These are phyloP conservation scores for Aspergillus glaucus DNA, from an alignment of 2,329 filamentous ascomycete genomes.

Conservation along the genomic window DNA sequence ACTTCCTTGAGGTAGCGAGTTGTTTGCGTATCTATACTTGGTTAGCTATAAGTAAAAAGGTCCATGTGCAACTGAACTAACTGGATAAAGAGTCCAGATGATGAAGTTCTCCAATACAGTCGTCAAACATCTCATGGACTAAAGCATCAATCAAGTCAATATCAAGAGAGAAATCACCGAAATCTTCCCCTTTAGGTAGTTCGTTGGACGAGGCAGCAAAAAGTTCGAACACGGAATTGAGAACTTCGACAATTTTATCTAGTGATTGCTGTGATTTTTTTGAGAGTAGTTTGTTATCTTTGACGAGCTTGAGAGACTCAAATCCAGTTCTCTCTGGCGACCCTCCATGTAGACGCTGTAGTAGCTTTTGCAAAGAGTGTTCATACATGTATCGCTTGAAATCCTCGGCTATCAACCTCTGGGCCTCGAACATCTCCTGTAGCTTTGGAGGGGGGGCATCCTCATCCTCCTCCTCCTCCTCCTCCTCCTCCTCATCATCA, in stretches of 20 bases:
- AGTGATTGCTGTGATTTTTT: not conserved
- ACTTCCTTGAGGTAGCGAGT: not conserved
- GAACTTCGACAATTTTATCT: not conserved
- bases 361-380: not conserved
- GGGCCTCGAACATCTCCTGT: not conserved
- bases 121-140: not conserved
- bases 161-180: not conserved
- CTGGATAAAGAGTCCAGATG: not conserved
- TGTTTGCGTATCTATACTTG: not conserved
- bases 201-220: not conserved
- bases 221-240: not conserved
- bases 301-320: not conserved
- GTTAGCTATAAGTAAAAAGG: not conserved
- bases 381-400: not conserved
- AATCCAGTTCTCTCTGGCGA: not conserved
- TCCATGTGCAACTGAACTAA: not conserved
- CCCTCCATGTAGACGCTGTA: not conserved
- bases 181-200: not conserved
- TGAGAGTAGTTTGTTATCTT: too few species aligned
- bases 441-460: not conserved
- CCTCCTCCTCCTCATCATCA: too few species aligned
- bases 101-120: not conserved
- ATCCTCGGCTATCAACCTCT: not conserved
- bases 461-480: too few species aligned
- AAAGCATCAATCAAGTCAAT: not conserved